A percentile compares a stretch with the other conserved stretches of the same genome.
These are phyloP conservation scores for Cladosporium velox DNA, from an alignment of 2,329 filamentous ascomycete genomes.

Conservation along the genomic window DNA sequence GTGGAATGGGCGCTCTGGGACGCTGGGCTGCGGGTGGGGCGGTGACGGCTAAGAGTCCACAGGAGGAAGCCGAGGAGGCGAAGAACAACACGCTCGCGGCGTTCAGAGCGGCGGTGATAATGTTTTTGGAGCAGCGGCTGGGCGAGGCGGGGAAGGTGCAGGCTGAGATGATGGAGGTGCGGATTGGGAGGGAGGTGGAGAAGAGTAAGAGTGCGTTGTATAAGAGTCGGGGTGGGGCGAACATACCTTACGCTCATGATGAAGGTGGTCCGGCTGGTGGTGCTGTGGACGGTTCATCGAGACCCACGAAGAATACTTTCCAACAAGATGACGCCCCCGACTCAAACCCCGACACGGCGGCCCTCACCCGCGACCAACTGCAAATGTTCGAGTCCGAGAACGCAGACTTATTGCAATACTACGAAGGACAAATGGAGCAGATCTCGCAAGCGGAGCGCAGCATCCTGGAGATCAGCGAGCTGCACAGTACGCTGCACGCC, in stretches of 20 bases:
- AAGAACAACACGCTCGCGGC: conserved; percentile 65
- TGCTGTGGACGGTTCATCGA: too few species aligned
- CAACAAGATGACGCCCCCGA: background rate
- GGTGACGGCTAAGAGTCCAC: conserved; percentile 57
- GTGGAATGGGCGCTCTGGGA: conserved; percentile 67
- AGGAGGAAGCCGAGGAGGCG: conserved; percentile 73
- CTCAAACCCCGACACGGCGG: conserved; percentile 22
- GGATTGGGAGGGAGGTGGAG: conserved; percentile 81
- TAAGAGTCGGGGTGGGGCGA: conserved; percentile 47
- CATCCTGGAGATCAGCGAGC: conserved; percentile 85
- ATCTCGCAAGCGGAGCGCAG: conserved; percentile 89
- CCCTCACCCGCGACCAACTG: conserved; percentile 78
- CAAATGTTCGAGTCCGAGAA: conserved; percentile 95
- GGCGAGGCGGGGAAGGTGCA: conserved; percentile 77
- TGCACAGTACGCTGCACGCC: conserved; percentile 84
- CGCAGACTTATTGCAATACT: conserved; percentile 87
- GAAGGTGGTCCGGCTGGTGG: conserved; percentile 5
- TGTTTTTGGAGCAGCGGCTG: conserved; percentile 74
- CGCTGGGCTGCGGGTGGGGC: conserved; percentile 63
- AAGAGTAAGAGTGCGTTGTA: conserved; percentile 84
- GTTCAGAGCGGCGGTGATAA: conserved; percentile 80
- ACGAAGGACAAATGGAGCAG: conserved; percentile 91
- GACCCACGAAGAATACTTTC: background rate
- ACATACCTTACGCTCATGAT: conserved; percentile 30
- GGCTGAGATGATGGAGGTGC: conserved; percentile 88